Conservation (phyloP, 1,284 basidiomycete species). For the Moniliella sp. region DNA sequence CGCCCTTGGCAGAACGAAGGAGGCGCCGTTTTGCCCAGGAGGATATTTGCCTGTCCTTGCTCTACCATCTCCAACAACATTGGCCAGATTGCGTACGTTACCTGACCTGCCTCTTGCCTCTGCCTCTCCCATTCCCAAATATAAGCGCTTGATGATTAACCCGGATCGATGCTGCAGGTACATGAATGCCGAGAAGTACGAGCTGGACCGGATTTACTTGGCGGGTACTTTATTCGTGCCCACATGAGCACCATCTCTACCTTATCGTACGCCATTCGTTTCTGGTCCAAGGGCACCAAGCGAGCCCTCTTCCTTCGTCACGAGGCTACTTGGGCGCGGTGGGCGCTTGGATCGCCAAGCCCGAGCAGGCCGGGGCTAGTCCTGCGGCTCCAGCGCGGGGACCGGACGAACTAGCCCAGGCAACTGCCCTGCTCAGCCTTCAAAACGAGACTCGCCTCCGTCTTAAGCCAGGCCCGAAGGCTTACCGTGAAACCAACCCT, state of each 20-base stretch:
- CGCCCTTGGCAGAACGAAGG: too few species aligned
- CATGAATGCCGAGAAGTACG: constrained; percentile 99
- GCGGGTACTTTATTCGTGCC: constrained; percentile 92
- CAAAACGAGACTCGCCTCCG: too few species aligned
- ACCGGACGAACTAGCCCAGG: too few species aligned
- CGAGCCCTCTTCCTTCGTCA: constrained; percentile 87
- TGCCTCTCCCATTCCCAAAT: background rate
- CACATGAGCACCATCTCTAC: constrained; percentile 93
- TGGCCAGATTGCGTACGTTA: constrained; percentile 74
- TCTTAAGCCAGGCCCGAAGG: too few species aligned
- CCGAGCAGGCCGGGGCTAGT: too few species aligned
- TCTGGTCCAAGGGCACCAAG: constrained; percentile 97
- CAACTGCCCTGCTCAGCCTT: too few species aligned
- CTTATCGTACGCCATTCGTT: constrained; percentile 91
- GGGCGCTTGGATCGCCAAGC: constrained; percentile 30
- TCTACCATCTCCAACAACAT: constrained; percentile 96
- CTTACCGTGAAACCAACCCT: too few species aligned
- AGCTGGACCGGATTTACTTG: constrained; percentile 90
- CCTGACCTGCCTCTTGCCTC: background rate
- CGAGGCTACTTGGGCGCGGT: constrained; percentile 71
- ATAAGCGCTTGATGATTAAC: background rate
- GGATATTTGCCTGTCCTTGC: constrained; percentile 66
- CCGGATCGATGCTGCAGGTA: constrained; percentile 43
- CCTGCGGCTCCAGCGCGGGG: too few species aligned
- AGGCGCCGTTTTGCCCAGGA: constrained; percentile 79